Conservation (phyloP, 2,329 filamentous ascomycete genomes). For the Cladorrhinum sp. region DNA sequence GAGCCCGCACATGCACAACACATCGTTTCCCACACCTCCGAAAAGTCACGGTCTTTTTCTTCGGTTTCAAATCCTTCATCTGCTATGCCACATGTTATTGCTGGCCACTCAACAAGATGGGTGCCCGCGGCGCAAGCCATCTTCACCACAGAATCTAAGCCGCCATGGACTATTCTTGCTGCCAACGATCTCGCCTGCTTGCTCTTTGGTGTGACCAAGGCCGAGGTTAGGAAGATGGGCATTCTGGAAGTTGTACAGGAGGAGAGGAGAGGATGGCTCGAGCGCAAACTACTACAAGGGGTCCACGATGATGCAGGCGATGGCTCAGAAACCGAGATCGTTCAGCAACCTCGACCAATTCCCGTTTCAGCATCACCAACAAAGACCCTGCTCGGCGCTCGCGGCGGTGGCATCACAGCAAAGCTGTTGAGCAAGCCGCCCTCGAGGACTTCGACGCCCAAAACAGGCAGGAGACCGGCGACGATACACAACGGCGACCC, state of each 20-base stretch:
- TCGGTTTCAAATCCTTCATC: slow-evolving; percentile 43
- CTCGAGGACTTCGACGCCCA: slow-evolving; percentile 53
- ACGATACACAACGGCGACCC: slow-evolving; percentile 58
- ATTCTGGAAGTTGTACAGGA: slow-evolving; percentile 93
- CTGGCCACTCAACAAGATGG: slow-evolving; percentile 87
- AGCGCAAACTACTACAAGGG: slow-evolving; percentile 72
- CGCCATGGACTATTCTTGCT: slow-evolving; percentile 93
- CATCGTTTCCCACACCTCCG: slow-evolving; percentile 41
- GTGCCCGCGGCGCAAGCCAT: slow-evolving; percentile 91
- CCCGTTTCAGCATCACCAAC: slow-evolving; percentile 31
- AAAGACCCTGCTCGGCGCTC: slow-evolving; percentile 62
- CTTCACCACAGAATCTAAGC: slow-evolving; percentile 87
- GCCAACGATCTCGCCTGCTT: slow-evolving; percentile 95
- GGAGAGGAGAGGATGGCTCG: slow-evolving; percentile 84
- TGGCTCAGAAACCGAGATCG: slow-evolving; percentile 36
- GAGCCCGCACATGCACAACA: slow-evolving; percentile 39
- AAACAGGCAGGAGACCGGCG: slow-evolving; percentile 60
- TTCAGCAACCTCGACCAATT: slow-evolving; percentile 35
- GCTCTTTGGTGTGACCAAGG: slow-evolving; percentile 98
- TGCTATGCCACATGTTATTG: slow-evolving; percentile 59
- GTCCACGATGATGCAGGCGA: slow-evolving; percentile 48
- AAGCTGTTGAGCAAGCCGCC: slow-evolving; percentile 81
- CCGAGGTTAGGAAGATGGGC: slow-evolving; percentile 89
- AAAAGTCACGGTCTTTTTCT: slow-evolving; percentile 36
- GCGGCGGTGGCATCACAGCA: slow-evolving; percentile 76